phyloP scores from a whole-genome alignment of 2,329 filamentous ascomycete genomes.

The Colletotrichum sp. region DNA sequence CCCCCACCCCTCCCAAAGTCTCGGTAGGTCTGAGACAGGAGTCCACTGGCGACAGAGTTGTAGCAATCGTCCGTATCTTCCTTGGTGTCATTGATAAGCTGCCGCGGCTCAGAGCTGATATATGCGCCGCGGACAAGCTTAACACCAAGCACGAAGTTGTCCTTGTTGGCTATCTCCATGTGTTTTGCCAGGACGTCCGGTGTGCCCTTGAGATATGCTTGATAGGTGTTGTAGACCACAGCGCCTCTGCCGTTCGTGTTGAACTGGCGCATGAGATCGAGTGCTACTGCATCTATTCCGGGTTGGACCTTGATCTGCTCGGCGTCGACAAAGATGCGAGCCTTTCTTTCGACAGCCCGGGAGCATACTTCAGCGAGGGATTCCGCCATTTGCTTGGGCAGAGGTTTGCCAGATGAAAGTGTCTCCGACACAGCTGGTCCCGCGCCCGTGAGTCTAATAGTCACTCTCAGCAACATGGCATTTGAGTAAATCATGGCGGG shows the following conservation, averaged over 20 bases:
- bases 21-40: conserved; percentile 71
- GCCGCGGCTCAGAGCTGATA: conserved; percentile 72
- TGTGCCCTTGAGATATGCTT: conserved; percentile 75
- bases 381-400: conserved; percentile 66
- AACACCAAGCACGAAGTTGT: conserved; percentile 71
- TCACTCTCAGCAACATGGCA: neutral
- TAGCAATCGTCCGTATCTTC: conserved; percentile 74
- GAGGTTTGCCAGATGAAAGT: conserved; percentile 66
- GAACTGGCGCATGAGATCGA: conserved; percentile 76
- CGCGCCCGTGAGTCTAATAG: conserved; percentile 76
- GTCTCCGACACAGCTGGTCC: conserved; percentile 75
- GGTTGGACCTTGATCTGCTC: conserved; percentile 81
- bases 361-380: conserved; percentile 81
- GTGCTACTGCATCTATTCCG: conserved; percentile 81
- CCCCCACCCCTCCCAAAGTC: conserved; percentile 26
- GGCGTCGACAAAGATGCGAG: conserved; percentile 82
- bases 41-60: conserved; percentile 70
- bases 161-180: conserved; percentile 61
- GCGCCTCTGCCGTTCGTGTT: conserved; percentile 68
- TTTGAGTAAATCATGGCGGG: neutral
- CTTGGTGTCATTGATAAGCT: conserved; percentile 76
- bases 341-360: conserved; percentile 70
- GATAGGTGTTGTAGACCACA: conserved; percentile 81
- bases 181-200: conserved; percentile 63
- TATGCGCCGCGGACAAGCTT: conserved; percentile 81